Evolutionary conservation across 2,329 filamentous ascomycete genomes (phyloP).

Genomic region (Alternaria atra): DNA sequence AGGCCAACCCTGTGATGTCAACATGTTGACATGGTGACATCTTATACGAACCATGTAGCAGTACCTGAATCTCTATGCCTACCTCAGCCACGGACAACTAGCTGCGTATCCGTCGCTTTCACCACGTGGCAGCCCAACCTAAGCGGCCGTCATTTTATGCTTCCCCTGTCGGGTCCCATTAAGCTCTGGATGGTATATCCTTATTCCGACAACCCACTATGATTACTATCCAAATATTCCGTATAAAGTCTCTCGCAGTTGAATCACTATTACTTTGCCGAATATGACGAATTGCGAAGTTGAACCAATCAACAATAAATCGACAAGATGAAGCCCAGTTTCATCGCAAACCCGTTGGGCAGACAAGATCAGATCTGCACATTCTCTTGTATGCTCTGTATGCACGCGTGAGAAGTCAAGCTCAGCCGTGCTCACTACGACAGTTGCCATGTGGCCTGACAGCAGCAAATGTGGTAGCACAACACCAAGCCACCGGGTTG

Average conservation of each 20-base stretch:
- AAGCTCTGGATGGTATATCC: not conserved
- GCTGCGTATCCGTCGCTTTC: not conserved
- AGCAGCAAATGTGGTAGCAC: slow-evolving; percentile 1
- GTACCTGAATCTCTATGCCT: not conserved
- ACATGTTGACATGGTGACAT: not conserved
- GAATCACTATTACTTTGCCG: not conserved
- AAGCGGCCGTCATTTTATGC: not conserved
- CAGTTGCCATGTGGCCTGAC: slow-evolving; percentile 3
- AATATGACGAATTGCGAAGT: not conserved
- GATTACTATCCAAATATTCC: not conserved
- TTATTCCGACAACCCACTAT: not conserved
- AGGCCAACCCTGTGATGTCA: not conserved
- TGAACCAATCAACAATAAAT: not conserved
- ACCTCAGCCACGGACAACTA: not conserved
- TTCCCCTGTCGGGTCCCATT: not conserved
- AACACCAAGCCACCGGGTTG: not conserved
- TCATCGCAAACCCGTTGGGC: not conserved
- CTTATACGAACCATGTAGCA: not conserved
- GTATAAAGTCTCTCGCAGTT: not conserved
- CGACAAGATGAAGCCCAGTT: not conserved
- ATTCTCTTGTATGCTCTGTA: not conserved
- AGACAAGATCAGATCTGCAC: not conserved
- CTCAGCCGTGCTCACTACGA: not conserved
- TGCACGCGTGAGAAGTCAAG: not conserved
- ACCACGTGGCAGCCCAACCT: not conserved